A percentile compares a stretch with the other conserved stretches of the same genome.
phyloP scores from a whole-genome alignment of 73 alveolate genomes.

The Paramecium pentaurelia region DNA sequence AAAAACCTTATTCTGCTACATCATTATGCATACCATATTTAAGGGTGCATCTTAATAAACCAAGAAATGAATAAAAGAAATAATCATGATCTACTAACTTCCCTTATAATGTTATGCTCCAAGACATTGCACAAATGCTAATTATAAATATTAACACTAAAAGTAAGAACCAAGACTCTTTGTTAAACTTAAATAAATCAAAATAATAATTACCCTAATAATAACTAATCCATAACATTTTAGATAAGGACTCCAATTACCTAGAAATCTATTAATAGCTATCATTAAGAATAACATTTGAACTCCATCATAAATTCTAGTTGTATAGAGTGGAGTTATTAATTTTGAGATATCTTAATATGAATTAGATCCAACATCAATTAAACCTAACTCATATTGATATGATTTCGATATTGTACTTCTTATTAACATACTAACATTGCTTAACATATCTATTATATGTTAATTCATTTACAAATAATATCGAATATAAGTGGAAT shows the following conservation, averaged over 20 bases:
- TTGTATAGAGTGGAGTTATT: neutral
- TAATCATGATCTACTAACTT: neutral
- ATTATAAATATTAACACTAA: neutral
- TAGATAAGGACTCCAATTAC: constrained; percentile 34
- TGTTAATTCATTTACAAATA: neutral
- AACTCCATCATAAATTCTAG: neutral
- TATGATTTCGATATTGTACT: neutral
- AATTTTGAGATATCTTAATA: neutral
- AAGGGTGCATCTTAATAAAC: neutral
- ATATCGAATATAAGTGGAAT: constrained; percentile 3
- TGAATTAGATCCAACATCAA: neutral
- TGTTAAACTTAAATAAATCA: neutral
- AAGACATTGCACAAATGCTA: neutral
- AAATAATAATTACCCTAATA: neutral
- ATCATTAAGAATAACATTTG: neutral
- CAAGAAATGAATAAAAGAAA: neutral
- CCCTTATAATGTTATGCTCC: neutral
- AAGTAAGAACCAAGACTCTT: neutral
- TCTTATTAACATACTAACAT: neutral
- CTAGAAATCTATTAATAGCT: neutral
- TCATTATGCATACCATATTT: constrained; percentile 42
- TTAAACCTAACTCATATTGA: neutral
- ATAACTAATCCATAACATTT: constrained; percentile 36
- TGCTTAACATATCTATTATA: neutral
- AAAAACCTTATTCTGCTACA: neutral